These are phyloP conservation scores for Calocybe gangraenosa DNA, from an alignment of 768 basidiomycete genomes.

Conservation along the genomic window DNA sequence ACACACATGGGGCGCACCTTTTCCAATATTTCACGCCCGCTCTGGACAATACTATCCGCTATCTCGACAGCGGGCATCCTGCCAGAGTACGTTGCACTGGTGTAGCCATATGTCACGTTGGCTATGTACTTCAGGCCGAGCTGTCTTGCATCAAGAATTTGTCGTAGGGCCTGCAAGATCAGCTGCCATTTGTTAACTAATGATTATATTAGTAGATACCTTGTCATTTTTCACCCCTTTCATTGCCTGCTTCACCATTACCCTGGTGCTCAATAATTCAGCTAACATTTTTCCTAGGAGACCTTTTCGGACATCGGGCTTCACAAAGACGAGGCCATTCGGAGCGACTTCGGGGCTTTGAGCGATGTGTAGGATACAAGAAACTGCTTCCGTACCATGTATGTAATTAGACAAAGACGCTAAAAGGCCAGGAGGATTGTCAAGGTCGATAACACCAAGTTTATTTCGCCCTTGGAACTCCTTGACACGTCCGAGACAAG, in stretches of 20 bases:
- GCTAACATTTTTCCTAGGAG: constrained; percentile 87
- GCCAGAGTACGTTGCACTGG: constrained; percentile 90
- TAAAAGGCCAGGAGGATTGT: constrained; percentile 63
- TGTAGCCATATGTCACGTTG: constrained; percentile 96
- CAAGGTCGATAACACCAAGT: constrained; percentile 77
- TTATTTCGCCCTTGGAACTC: constrained; percentile 87
- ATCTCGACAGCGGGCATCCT: constrained; percentile 99
- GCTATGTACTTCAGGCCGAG: constrained; percentile 91
- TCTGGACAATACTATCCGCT: constrained; percentile 97
- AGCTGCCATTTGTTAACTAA: neutral
- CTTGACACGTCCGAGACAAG: constrained; percentile 85
- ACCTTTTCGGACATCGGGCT: constrained; percentile 77
- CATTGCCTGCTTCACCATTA: constrained; percentile 99
- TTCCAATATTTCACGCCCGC: constrained; percentile 91
- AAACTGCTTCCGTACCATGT: constrained; percentile 46
- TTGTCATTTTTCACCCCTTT: constrained; percentile 74
- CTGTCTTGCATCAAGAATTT: constrained; percentile 87
- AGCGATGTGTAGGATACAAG: neutral
- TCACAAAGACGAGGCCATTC: constrained; percentile 94
- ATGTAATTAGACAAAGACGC: constrained; percentile 72
- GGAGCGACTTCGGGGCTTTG: constrained; percentile 65
- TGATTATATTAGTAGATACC: constrained; percentile 32
- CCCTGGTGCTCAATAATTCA: constrained; percentile 89
- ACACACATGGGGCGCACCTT: constrained; percentile 46
- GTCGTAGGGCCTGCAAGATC: constrained; percentile 56